phyloP scores from a whole-genome alignment of 2,329 filamentous ascomycete genomes.

The Arthrinium puccinioides region DNA sequence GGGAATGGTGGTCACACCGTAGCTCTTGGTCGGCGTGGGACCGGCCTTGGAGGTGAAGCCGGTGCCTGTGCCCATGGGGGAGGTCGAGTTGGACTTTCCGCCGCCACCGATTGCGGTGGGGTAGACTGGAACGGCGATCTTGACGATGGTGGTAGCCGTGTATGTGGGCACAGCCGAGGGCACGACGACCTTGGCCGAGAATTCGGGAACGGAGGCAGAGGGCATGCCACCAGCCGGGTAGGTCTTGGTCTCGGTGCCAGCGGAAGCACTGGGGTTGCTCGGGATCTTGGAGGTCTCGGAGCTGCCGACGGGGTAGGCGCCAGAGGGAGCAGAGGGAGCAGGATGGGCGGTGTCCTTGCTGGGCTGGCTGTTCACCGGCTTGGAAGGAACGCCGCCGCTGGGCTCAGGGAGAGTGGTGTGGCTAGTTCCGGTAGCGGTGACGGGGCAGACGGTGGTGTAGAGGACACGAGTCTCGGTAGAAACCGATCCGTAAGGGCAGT shows the following conservation, averaged over 20 bases:
- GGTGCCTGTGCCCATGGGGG: background rate
- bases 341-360: too few species aligned
- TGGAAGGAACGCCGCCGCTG: conserved; percentile 6
- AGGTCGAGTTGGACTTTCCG: background rate
- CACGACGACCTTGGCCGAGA: too few species aligned
- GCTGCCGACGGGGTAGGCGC: conserved; percentile 3
- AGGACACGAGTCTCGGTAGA: conserved; percentile 32
- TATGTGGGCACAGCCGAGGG: background rate
- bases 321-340: conserved; percentile 4
- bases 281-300: background rate
- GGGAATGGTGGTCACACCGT: background rate
- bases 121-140: background rate
- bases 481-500: conserved; percentile 34
- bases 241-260: background rate
- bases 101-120: background rate
- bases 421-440: conserved; percentile 58
- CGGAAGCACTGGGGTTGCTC: background rate
- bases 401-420: conserved; percentile 39
- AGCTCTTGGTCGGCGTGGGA: background rate
- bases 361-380: background rate
- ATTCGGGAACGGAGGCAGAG: too few species aligned
- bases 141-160: background rate
- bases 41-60: background rate
- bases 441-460: conserved; percentile 39
- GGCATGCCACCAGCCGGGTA: too few species aligned